Evolutionary conservation across 2,329 filamentous ascomycete species (phyloP), one percentile per base, ranked within the genome.

Genomic region (Rhynchosporium graminicola): DNA sequence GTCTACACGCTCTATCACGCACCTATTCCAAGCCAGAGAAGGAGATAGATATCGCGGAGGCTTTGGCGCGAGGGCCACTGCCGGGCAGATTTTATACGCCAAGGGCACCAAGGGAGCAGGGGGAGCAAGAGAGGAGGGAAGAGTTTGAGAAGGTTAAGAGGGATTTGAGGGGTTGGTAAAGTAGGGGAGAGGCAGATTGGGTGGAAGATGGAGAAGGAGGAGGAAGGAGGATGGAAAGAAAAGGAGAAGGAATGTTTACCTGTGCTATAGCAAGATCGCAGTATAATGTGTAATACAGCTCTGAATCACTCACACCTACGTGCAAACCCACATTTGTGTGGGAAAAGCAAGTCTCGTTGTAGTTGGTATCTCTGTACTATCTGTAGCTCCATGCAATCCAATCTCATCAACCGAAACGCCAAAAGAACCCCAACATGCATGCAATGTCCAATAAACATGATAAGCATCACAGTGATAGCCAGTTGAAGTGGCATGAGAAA

Each of bases 321-420:
- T 20, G 20, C 9, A 36, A 36, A 36, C 9, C 5, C 33, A 10
- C 33, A 6, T 5, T 36, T 10, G 33, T 36, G 33, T 36, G 33
- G 9, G 9, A 63, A 62, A 55, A 62, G 43, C 43, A 66, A 59
- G 47, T 63, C 59, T 66, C 60, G 58, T 64, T 66, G 51, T 55
- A 36, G 15, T 57, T 66, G 62, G 60, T 63, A 66, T 66, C 65
- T 66, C 54, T 13, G 46, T 66, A 42, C 57, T 55, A 59, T 61
- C 57, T 63, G 57, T 45, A 52, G 33, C 26, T 31, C 57, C 50
- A 59, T 59, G 50, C 36, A 40, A 62, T 62, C 57, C 50, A 52
- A n/a, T 56, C 57, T 54, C 15, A 58, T 45, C 40, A 48, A 63
- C 38, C 60, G 38, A 58, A 63, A 65, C 62, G 56, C 67, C 65